Percentiles rank a stretch among this genome's conserved stretches.
Evolutionary conservation across 805 yeast species (phyloP).

Genomic region (Millerago galiae): DNA sequence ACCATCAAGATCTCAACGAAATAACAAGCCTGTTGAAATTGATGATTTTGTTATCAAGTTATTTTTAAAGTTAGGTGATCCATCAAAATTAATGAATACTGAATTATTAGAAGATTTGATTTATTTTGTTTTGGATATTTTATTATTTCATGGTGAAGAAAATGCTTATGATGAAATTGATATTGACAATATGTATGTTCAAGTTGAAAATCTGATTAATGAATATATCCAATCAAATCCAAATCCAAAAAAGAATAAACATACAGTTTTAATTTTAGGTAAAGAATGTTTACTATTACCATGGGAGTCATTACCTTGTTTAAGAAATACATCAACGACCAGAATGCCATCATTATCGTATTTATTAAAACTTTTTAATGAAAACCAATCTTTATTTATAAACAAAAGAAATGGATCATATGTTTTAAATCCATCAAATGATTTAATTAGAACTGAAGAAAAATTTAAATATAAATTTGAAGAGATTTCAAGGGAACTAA

Average conservation of each 20-base stretch:
- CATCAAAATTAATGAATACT: slow-evolving; percentile 25
- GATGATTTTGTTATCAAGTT: slow-evolving; percentile 44
- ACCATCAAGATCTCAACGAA: slow-evolving; percentile 43
- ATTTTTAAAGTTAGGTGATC: slow-evolving; percentile 42
- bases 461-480: slow-evolving; percentile 42
- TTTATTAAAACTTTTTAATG: slow-evolving; percentile 33
- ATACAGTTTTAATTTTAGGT: slow-evolving; percentile 66
- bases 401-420: slow-evolving; percentile 40
- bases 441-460: slow-evolving; percentile 60
- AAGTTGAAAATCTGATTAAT: slow-evolving; percentile 41
- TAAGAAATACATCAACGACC: slow-evolving; percentile 52
- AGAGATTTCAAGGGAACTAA: slow-evolving; percentile 18
- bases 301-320: slow-evolving; percentile 75
- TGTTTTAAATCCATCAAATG: slow-evolving; percentile 79
- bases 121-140: slow-evolving; percentile 52
- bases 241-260: slow-evolving; percentile 28
- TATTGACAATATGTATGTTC: slow-evolving; percentile 46
- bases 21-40: slow-evolving; percentile 28
- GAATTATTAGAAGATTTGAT: slow-evolving; percentile 56
- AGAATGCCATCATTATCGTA: slow-evolving; percentile 64
- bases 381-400: slow-evolving; percentile 14
- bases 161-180: slow-evolving; percentile 64
- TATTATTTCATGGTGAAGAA: slow-evolving; percentile 56
- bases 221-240: slow-evolving; percentile 21
- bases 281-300: slow-evolving; percentile 66